Evolutionary conservation across 495 filamentous ascomycete species (phyloP), one percentile per base, ranked within the genome.

Genomic region (Podospora appendiculata): DNA sequence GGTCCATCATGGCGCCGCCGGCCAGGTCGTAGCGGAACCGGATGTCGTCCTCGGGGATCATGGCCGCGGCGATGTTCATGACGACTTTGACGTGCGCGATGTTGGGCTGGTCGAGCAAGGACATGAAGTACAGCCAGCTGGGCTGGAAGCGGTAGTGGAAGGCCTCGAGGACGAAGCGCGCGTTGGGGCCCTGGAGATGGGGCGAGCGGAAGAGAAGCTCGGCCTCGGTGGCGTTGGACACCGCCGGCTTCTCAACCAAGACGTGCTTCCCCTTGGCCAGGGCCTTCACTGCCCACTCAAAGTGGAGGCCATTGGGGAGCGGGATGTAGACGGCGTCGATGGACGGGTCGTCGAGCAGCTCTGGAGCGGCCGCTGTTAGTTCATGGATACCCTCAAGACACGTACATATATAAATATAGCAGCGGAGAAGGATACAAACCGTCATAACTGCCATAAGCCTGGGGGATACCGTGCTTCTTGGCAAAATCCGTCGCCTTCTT

Each of bases 1-100:
- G 64, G 54, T 83, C 80, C 79, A 86, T 79, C 45, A 80, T 55
- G 8, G 71, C 58, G n/a, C 82, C 84, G 0, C 83, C 82, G 6
- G 71, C 67, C 0, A 84, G 66, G 3, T 72, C 62, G 52, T 78
- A 84, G 17, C 71, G 53, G 65, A 72, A 84, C 4, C 79, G 66
- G 54, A 83, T 86, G 58, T 85, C 74, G 45, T 79, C 70, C 6
- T 62, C 61, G 32, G 43, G 50, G 34, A 70, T 52, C 3, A 60
- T 17, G 49, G 51, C 50, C 18, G 48, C 58, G 12, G 70, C 71
- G 0, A 70, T 41, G 53, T 52, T 63, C 11, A 66, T 51, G 32
- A 45, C 41, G 13, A 65, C 55, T 35, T 63, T 48, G 10, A 65
- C 70, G 51, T 68, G 67, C 18, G 53, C 63, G 41, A 80, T 68